These are phyloP conservation scores for Pyronema domesticum DNA, from an alignment of 495 filamentous ascomycete genomes.

Conservation along the genomic window DNA sequence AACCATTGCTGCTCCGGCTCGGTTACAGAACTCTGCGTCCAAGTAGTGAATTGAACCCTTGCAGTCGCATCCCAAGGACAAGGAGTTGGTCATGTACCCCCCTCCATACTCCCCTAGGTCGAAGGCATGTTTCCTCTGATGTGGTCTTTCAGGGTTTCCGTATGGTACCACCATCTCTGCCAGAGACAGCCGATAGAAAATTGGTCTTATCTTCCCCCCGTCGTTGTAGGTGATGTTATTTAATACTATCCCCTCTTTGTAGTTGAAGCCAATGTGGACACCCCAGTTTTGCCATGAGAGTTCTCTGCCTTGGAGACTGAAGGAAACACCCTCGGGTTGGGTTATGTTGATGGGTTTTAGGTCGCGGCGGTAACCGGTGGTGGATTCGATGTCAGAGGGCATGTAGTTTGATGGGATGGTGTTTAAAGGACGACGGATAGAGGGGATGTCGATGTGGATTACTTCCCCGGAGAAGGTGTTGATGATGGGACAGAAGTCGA, in stretches of 20 bases:
- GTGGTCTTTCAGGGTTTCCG: slow-evolving; percentile 80
- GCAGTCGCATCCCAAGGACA: slow-evolving; percentile 82
- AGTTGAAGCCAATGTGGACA: slow-evolving; percentile 89
- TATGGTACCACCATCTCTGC: slow-evolving; percentile 97
- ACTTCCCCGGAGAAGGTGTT: slow-evolving; percentile 69
- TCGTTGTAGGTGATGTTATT: slow-evolving; percentile 87
- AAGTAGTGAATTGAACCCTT: slow-evolving; percentile 91
- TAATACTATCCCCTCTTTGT: slow-evolving; percentile 81
- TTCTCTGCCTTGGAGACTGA: slow-evolving; percentile 58
- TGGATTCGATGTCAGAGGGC: slow-evolving; percentile 48
- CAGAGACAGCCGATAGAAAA: slow-evolving; percentile 84
- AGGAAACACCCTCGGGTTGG: slow-evolving; percentile 86
- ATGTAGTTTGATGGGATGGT: slow-evolving; percentile 69
- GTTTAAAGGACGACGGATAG: slow-evolving; percentile 60
- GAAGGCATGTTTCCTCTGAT: slow-evolving; percentile 88
- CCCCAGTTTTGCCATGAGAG: slow-evolving; percentile 93
- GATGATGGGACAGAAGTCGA: slow-evolving; percentile 90
- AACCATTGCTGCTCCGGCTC: slow-evolving; percentile 53
- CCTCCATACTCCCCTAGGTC: slow-evolving; percentile 88
- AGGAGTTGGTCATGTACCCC: slow-evolving; percentile 88
- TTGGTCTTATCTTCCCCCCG: slow-evolving; percentile 56
- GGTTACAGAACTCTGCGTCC: slow-evolving; percentile 62
- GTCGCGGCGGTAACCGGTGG: slow-evolving; percentile 61
- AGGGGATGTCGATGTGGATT: slow-evolving; percentile 76
- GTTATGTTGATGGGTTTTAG: slow-evolving; percentile 90